A percentile compares a stretch with the other conserved stretches of the same genome.
Conservation (phyloP, 2,329 filamentous ascomycete species). For the Alternaria incomplexa region DNA sequence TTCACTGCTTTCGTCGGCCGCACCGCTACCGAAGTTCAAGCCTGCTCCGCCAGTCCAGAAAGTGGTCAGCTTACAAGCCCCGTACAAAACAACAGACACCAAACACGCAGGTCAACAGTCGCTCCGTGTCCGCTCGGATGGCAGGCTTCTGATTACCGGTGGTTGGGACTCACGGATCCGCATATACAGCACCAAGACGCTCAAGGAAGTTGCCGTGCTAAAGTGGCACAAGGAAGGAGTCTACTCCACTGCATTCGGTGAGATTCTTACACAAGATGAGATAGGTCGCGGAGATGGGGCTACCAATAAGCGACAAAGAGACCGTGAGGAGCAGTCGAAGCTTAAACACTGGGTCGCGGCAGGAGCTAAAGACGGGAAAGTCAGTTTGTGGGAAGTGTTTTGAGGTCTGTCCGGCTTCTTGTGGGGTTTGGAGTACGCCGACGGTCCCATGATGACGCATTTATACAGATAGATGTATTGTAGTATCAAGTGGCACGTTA, state of each 20-base stretch:
- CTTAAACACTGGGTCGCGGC: slow-evolving; percentile 86
- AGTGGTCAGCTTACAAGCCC: slow-evolving; percentile 48
- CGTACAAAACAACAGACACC: slow-evolving; percentile 70
- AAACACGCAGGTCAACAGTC: slow-evolving; percentile 91
- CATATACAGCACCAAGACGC: slow-evolving; percentile 78
- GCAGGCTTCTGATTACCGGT: slow-evolving; percentile 82
- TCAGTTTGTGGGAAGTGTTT: slow-evolving; percentile 95
- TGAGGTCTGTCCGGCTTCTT: slow-evolving; percentile 22
- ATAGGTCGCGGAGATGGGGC: neutral
- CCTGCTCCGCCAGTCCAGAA: slow-evolving; percentile 8
- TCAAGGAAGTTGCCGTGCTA: slow-evolving; percentile 88
- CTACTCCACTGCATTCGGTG: slow-evolving; percentile 78
- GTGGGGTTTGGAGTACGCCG: neutral
- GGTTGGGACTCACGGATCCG: slow-evolving; percentile 88
- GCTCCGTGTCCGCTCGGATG: slow-evolving; percentile 77
- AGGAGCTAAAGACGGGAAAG: slow-evolving; percentile 92
- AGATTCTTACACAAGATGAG: slow-evolving; percentile 38
- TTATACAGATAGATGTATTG: neutral
- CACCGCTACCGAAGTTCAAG: slow-evolving; percentile 10
- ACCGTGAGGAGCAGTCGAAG: slow-evolving; percentile 62
- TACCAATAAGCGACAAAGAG: slow-evolving; percentile 6
- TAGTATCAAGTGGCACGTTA: neutral
- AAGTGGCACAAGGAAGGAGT: slow-evolving; percentile 94
- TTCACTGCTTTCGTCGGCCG: slow-evolving; percentile 29
- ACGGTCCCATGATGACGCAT: neutral